Evolutionary conservation across 805 yeast genomes (phyloP), one percentile per base, ranked within the genome.

Genomic region (Hanseniaspora vineae): DNA sequence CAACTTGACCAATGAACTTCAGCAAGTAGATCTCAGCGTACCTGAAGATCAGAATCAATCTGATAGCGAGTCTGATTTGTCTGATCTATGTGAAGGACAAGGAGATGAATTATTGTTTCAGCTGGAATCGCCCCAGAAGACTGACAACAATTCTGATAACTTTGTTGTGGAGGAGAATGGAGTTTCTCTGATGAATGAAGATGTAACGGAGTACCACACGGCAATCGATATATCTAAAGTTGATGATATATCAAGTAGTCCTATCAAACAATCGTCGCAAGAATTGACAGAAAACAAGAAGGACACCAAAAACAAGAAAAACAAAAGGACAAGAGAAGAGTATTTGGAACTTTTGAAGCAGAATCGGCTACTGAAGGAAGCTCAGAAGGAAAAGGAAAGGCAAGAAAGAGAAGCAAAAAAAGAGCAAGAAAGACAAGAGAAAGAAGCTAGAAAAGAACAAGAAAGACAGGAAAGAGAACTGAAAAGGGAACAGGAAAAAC

Each of bases 381-480:
- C 48, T 44, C 49, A 51, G 40, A 48, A 51, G 46, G 51, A 55
- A 49, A 52, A 52, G 48, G 57, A 52, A 35, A 54, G 46, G 42
- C 62, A 59, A 43, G 53, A 50, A 42, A 65, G 60, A 42, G 58
- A 52, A 40, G 44, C 47, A 17, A 53, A 53, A 37, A 54, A 48
- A 42, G 58, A 54, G 39, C 51, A 55, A 39, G 58, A 53, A 23
- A 39, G 15, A 42, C 35, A 42, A 37, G 43, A 46, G 44, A 32
- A 17, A 39, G 45, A 46, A 39, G 35, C 19, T 20, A 37, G 19
- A 23, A 23, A 35, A n/a, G 51, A 55, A 49, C 52, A 52, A 49
- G 57, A 52, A 35, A 54, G 46, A 42, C 62, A 59, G 44, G 53
- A 50, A 42, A 65, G 60, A 42, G 58, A 52, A 40, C 42, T 46